A percentile compares a stretch with the other conserved stretches of the same genome.
Conservation (phyloP, 176 grass and related monocot genomes). For the Cocos nucifera region DNA sequence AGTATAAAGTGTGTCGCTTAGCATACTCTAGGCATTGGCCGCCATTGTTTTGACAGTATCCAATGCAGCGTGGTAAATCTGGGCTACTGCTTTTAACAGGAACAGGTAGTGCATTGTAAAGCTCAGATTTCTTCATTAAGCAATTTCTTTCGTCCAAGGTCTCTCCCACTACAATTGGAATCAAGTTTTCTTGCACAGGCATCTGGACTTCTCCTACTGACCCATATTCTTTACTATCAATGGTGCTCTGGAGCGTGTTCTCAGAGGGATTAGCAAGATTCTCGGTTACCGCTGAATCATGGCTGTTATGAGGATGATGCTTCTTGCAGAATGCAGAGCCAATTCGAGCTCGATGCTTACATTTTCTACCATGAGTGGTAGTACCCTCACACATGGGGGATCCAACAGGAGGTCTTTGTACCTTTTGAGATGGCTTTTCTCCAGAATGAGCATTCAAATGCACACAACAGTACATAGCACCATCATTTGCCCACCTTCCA, state of each 20-base stretch:
- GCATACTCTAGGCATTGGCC: conserved; percentile 76
- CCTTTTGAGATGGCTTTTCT: conserved; percentile 42
- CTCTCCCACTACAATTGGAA: conserved; percentile 15
- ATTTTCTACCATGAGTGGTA: conserved; percentile 88
- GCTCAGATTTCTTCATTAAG: conserved; percentile 33
- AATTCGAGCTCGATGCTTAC: conserved; percentile 86
- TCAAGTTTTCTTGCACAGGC: conserved; percentile 24
- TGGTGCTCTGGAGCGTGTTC: conserved; percentile 19
- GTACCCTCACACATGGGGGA: conserved; percentile 53
- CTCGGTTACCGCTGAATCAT: conserved; percentile 22
- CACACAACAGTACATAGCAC: conserved; percentile 85
- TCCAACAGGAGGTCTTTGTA: conserved; percentile 37
- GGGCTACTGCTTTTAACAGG: conserved; percentile 25
- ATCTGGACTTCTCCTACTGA: conserved; percentile 17
- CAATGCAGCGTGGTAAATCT: conserved; percentile 48
- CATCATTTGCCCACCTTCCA: conserved; percentile 97
- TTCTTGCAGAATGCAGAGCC: conserved; percentile 93
- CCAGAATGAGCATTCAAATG: conserved; percentile 69
- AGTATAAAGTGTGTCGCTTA: conserved; percentile 75
- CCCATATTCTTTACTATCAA: conserved; percentile 8
- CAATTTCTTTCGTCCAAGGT: conserved; percentile 44
- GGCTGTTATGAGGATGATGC: conserved; percentile 44
- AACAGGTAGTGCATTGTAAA: conserved; percentile 28
- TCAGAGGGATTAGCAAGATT: conserved; percentile 21
- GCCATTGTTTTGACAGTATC: conserved; percentile 31